Base-by-base conservation (phyloP, 108 stramenopile species). In the Conticribra guillardii region DNA sequence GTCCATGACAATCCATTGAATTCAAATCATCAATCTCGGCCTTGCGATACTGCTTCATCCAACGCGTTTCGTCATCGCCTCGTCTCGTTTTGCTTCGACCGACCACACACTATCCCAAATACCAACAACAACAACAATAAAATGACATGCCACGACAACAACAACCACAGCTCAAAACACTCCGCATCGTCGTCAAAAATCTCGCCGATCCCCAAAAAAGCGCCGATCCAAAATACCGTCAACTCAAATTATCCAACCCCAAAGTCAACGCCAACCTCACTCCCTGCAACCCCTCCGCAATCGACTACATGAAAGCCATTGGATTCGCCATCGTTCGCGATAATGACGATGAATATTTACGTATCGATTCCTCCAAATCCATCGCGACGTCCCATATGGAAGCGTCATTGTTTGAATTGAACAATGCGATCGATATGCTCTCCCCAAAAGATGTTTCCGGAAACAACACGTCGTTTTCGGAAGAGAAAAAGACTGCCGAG, bases 101-200 rank as follows among this genome's bases (percentile, higher is more conserved):
- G n/a, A n/a, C n/a, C n/a, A n/a, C n/a, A n/a, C n/a, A n/a, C n/a
- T n/a, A n/a, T n/a, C n/a, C n/a, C n/a, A n/a, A n/a, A n/a, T n/a
- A n/a, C n/a, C n/a, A n/a, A n/a, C n/a, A n/a, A n/a, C n/a, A n/a
- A n/a, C n/a, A n/a, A n/a, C n/a, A n/a, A n/a, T n/a, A n/a, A n/a
- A n/a, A n/a, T n/a, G n/a, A n/a, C n/a, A n/a, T n/a, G n/a, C n/a
- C 37, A 41, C 37, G 8, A 41, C 37, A 41, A 41, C 37, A n/a
- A 5, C 37, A 41, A 9, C 37, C 33, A 29, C 73, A 87, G 86
- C 72, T 88, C 48, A 84, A 84, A 80, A 71, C 77, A 41, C 81
- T 89, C 14, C 66, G 74, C 16, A 81, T 84, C 29, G 72, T 89
- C 9, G 47, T 86, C 23, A 86, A 86, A 62, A 89, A 89, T 67